Evolutionary conservation across 2,329 filamentous ascomycete species (phyloP).

Genomic region (Penicillium sclerotiorum): DNA sequence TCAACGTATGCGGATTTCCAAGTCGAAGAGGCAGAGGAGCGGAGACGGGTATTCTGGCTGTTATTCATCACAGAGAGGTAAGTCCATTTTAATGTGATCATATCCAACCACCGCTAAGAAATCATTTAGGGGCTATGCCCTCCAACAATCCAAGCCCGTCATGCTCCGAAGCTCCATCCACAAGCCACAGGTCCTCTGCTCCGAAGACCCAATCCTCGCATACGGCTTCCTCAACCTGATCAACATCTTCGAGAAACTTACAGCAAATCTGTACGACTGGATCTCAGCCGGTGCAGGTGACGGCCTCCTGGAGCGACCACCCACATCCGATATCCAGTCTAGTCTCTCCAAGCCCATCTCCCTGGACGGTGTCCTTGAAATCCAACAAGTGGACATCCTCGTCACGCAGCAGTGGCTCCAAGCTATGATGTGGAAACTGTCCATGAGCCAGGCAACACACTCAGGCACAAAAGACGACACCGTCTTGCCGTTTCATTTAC

Average conservation of each 20-base stretch:
- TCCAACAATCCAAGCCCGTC: conserved; percentile 70
- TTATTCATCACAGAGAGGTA: conserved; percentile 72
- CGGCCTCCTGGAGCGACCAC: conserved; percentile 30
- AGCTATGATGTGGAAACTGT: conserved; percentile 72
- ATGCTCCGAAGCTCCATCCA: conserved; percentile 69
- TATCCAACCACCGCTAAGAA: no score
- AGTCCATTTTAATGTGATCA: no score
- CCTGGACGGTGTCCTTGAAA: conserved; percentile 60
- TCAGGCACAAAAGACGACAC: conserved; percentile 58
- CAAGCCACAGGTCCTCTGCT: conserved; percentile 63
- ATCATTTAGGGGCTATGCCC: conserved; percentile 68
- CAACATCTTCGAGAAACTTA: conserved; percentile 43
- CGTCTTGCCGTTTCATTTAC: conserved; percentile 66
- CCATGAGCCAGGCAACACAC: conserved; percentile 66
- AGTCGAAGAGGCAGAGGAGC: conserved; percentile 62
- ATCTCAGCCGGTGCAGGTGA: conserved; percentile 38
- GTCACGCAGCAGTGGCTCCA: conserved; percentile 73
- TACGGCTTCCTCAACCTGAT: conserved; percentile 46
- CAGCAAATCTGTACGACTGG: conserved; percentile 42
- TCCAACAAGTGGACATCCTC: conserved; percentile 69
- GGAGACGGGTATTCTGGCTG: conserved; percentile 72
- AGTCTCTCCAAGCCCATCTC: conserved; percentile 57
- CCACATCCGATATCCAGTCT: conserved; percentile 53
- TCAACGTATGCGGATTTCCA: conserved; percentile 51
- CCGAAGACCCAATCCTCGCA: conserved; percentile 54